These are phyloP conservation scores for Bruguiera sexangula DNA, from an alignment of 345 rosid genomes.

Conservation along the genomic window DNA sequence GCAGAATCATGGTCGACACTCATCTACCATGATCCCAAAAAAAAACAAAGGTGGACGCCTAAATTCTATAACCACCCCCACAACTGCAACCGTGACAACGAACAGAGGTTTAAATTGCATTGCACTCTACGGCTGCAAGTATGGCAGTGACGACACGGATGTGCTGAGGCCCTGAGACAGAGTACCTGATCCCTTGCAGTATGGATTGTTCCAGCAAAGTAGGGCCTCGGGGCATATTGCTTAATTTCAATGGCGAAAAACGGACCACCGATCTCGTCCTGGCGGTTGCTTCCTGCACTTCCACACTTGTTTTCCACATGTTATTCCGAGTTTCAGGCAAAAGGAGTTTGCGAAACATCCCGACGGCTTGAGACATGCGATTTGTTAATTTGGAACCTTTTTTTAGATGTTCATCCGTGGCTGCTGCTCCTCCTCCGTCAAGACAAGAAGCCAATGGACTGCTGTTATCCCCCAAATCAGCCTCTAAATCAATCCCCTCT, in stretches of 20 bases:
- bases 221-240: slow-evolving; percentile 8
- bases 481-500: not conserved
- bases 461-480: not conserved
- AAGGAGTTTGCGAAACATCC: slow-evolving; percentile 20
- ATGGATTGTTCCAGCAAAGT: slow-evolving; percentile 24
- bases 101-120: too few species aligned
- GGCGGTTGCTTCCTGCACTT: slow-evolving; percentile 4
- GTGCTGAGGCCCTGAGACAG: not conserved
- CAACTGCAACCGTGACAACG: too few species aligned
- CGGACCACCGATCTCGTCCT: not conserved
- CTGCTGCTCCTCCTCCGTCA: not conserved
- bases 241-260: not conserved
- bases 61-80: too few species aligned
- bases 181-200: slow-evolving; percentile 24
- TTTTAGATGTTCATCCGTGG: not conserved
- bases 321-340: slow-evolving; percentile 1
- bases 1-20: too few species aligned
- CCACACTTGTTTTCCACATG: slow-evolving; percentile 11
- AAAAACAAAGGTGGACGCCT: not conserved
- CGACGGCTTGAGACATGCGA: slow-evolving; percentile 16
- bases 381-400: not conserved
- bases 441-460: not conserved
- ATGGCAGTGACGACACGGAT: too few species aligned
- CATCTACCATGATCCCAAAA: not conserved
- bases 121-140: too few species aligned